These are phyloP conservation scores for Aspergillus jensenii DNA, from an alignment of 2,329 filamentous ascomycete genomes.

Conservation along the genomic window DNA sequence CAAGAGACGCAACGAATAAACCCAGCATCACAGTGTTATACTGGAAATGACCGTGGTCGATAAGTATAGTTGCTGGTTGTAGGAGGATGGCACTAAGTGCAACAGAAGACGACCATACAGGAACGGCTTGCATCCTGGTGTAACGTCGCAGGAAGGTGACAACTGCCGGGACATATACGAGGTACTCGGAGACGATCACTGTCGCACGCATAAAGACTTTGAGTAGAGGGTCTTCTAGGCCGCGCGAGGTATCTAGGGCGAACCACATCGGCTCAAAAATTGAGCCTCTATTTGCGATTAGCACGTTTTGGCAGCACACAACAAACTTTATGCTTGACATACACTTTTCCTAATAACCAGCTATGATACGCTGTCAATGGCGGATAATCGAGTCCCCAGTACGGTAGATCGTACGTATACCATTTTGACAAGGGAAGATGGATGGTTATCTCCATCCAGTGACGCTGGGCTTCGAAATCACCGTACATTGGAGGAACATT, in stretches of 20 bases:
- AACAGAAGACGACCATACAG: constrained; percentile 78
- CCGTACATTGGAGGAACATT: constrained; percentile 85
- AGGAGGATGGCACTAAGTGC: constrained; percentile 87
- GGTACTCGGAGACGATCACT: constrained; percentile 85
- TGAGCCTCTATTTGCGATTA: constrained; percentile 57
- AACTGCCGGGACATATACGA: constrained; percentile 81
- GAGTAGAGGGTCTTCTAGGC: constrained; percentile 72
- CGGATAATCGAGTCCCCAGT: constrained; percentile 98
- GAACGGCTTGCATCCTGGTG: constrained; percentile 72
- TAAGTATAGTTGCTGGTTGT: constrained; percentile 85
- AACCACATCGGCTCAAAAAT: constrained; percentile 85
- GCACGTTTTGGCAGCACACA: background rate
- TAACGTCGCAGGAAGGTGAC: constrained; percentile 84
- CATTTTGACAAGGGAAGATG: constrained; percentile 88
- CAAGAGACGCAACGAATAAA: constrained; percentile 80
- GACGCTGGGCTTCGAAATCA: constrained; percentile 95
- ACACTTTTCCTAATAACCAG: constrained; percentile 87
- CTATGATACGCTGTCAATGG: constrained; percentile 98
- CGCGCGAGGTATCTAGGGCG: constrained; percentile 76
- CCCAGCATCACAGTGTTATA: constrained; percentile 99
- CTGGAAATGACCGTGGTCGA: constrained; percentile 96
- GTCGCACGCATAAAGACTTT: constrained; percentile 97
- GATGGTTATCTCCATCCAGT: constrained; percentile 97
- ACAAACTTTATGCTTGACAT: constrained; percentile 29
- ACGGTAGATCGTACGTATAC: constrained; percentile 96